Percentiles rank a stretch among this genome's conserved stretches.
phyloP scores from a whole-genome alignment of 768 basidiomycete genomes.

The Lactifluus echinatus region DNA sequence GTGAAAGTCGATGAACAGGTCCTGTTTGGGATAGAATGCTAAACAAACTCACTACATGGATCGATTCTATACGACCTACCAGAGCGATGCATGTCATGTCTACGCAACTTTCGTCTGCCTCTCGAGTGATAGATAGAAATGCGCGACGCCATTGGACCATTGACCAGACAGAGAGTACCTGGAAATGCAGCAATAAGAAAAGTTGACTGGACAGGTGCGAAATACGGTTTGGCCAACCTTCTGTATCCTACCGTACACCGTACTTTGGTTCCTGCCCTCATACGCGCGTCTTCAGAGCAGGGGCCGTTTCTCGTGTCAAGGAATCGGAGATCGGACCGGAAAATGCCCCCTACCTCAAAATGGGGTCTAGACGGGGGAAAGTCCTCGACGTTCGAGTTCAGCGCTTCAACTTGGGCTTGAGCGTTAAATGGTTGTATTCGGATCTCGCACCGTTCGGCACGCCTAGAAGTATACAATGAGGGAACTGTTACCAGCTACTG shows the following conservation, averaged over 20 bases:
- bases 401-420: not conserved
- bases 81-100: not conserved
- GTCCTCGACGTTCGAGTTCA: not conserved
- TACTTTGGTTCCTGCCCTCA: not conserved
- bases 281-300: not conserved
- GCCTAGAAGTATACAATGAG: not conserved
- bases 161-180: not conserved
- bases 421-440: not conserved
- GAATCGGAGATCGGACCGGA: constrained; percentile 11
- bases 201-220: not conserved
- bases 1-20: not conserved
- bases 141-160: not conserved
- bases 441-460: constrained; percentile 2
- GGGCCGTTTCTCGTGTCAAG: not conserved
- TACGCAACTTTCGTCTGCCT: not conserved
- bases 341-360: not conserved
- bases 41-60: no score
- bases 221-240: not conserved
- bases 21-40: not conserved
- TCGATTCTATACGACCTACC: not conserved
- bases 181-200: not conserved
- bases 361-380: not conserved
- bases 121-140: not conserved
- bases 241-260: not conserved
- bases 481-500: not conserved